phyloP scores from a whole-genome alignment of 2,329 filamentous ascomycete genomes.

The Pyrenochaeta sp. region DNA sequence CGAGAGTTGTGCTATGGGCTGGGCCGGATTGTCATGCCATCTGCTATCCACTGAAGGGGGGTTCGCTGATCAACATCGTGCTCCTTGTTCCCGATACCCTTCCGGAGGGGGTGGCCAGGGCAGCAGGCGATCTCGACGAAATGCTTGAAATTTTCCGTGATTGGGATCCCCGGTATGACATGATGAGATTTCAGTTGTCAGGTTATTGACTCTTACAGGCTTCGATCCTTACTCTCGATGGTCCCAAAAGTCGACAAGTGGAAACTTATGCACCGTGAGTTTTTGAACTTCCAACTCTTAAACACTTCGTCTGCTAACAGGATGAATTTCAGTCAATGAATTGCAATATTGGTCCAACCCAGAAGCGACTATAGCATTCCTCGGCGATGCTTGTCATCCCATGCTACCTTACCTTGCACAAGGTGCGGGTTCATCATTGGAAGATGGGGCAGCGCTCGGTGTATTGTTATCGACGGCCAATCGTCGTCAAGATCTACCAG shows the following conservation, averaged over 20 bases:
- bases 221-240: slow-evolving; percentile 55
- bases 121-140: slow-evolving; percentile 63
- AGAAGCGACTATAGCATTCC: slow-evolving; percentile 38
- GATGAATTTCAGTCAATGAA: too few relatives aligned
- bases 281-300: too few relatives aligned
- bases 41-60: slow-evolving; percentile 64
- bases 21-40: slow-evolving; percentile 67
- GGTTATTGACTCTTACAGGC: too few relatives aligned
- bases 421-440: slow-evolving; percentile 69
- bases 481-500: slow-evolving; percentile 34
- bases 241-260: slow-evolving; percentile 72
- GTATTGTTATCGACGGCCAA: slow-evolving; percentile 52
- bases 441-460: slow-evolving; percentile 71
- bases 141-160: slow-evolving; percentile 64
- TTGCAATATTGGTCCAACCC: too few relatives aligned
- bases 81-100: slow-evolving; percentile 68
- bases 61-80: slow-evolving; percentile 68
- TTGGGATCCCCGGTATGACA: slow-evolving; percentile 66
- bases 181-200: too few relatives aligned
- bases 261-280: slow-evolving; percentile 64
- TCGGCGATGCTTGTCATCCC: slow-evolving; percentile 32
- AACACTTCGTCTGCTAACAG: too few relatives aligned
- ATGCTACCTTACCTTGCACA: slow-evolving; percentile 37
- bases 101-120: slow-evolving; percentile 58
- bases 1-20: slow-evolving; percentile 66